Conservation (phyloP, 257 asterid genomes). For the Solanum paucissectum region DNA sequence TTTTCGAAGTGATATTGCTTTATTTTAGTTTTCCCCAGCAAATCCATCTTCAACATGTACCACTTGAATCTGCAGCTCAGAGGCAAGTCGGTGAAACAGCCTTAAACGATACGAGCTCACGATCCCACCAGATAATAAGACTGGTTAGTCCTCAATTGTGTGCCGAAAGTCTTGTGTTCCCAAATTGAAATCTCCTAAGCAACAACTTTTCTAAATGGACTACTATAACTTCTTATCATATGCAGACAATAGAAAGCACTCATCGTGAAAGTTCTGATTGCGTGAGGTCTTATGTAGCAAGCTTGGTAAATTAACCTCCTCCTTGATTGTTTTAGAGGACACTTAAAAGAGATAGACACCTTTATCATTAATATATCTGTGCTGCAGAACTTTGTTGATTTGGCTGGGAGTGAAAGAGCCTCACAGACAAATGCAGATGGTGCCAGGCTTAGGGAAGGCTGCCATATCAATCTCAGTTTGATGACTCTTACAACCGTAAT, state of each 20-base stretch:
- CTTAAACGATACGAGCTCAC: conserved; percentile 81
- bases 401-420: conserved; percentile 96
- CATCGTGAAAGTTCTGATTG: conserved; percentile 83
- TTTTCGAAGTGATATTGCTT: conserved; percentile 1
- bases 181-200: background rate
- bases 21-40: background rate
- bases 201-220: background rate
- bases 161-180: background rate
- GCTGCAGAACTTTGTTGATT: conserved; percentile 82
- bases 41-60: background rate
- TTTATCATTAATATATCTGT: background rate
- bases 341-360: background rate
- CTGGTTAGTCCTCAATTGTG: conserved; percentile 35
- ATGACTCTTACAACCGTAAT: conserved; percentile 95
- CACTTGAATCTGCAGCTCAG: conserved; percentile 54
- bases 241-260: conserved; percentile 85
- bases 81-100: conserved; percentile 97
- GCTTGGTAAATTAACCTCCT: conserved; percentile 50
- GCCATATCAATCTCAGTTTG: conserved; percentile 93
- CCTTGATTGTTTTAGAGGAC: background rate
- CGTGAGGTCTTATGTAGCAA: conserved; percentile 89
- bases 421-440: conserved; percentile 95
- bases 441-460: conserved; percentile 90
- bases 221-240: conserved; percentile 11
- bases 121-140: conserved; percentile 92